Conservation (phyloP, 805 yeast genomes). For the Myxozyma monticola region DNA sequence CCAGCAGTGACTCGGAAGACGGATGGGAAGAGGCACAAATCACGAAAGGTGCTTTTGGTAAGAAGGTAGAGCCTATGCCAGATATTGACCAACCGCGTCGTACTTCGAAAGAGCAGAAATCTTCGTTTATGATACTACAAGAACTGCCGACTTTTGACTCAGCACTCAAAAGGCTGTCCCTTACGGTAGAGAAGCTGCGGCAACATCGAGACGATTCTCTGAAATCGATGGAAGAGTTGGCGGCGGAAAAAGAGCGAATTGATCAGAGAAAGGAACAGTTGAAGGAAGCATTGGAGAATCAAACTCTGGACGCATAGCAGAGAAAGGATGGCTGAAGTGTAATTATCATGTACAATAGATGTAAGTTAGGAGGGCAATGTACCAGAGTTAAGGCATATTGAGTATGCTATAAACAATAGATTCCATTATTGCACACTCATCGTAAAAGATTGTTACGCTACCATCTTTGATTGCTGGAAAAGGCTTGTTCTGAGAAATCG, state of each 20-base stretch:
- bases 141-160: slow-evolving; percentile 22
- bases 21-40: slow-evolving; percentile 29
- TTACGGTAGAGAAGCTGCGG: slow-evolving; percentile 14
- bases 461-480: too few species aligned
- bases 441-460: too few species aligned
- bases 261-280: slow-evolving; percentile 13
- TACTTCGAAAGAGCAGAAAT: not conserved
- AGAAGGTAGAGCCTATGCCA: not conserved
- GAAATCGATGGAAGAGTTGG: slow-evolving; percentile 11
- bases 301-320: not conserved
- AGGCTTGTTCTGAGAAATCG: too few species aligned
- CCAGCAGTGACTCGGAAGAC: slow-evolving; percentile 19
- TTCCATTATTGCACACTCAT: too few species aligned
- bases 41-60: slow-evolving; percentile 22
- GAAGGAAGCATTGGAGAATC: slow-evolving; percentile 14
- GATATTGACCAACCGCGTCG: not conserved
- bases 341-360: too few species aligned
- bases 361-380: too few species aligned
- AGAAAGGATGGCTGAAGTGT: too few species aligned
- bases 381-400: too few species aligned
- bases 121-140: slow-evolving; percentile 10
- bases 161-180: slow-evolving; percentile 13
- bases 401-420: too few species aligned
- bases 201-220: slow-evolving; percentile 14
- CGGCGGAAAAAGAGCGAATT: slow-evolving; percentile 13